phyloP scores from a whole-genome alignment of 2,329 filamentous ascomycete genomes.

The Aspergillus clavatus region DNA sequence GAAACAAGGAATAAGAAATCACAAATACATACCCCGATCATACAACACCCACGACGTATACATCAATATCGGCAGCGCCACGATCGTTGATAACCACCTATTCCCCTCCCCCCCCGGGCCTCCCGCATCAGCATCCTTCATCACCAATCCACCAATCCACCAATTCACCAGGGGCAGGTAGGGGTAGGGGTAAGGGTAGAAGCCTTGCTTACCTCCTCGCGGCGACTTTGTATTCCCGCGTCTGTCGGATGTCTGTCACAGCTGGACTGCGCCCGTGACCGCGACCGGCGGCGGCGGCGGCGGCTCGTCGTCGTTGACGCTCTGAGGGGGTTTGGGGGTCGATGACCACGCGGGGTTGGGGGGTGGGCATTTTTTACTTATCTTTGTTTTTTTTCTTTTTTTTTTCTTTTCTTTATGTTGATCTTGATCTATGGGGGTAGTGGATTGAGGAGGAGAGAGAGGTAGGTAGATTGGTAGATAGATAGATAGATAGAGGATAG shows the following conservation, averaged over 20 bases:
- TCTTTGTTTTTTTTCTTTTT: not conserved
- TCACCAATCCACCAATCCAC: no score
- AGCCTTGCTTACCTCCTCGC: conserved; percentile 30
- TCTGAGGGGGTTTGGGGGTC: conserved; percentile 9
- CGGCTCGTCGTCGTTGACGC: conserved; percentile 10
- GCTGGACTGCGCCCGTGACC: conserved; percentile 4
- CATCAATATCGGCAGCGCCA: conserved; percentile 29
- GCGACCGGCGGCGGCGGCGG: no score
- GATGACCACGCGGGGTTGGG: no score
- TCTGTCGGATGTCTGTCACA: conserved; percentile 34
- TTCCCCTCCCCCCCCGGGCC: no score
- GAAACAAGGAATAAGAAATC: not conserved
- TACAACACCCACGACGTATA: conserved; percentile 31
- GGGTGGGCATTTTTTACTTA: no score
- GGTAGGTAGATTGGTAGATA: not conserved
- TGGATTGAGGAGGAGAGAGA: not conserved
- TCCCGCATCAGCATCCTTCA: not conserved
- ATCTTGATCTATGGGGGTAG: not conserved
- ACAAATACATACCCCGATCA: conserved; percentile 28
- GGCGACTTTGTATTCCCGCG: conserved; percentile 38
- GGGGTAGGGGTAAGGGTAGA: not conserved
- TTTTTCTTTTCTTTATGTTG: not conserved
- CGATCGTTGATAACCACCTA: conserved; percentile 32
- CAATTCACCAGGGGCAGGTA: no score
- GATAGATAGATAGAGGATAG: no score